phyloP scores from a whole-genome alignment of 1,284 basidiomycete genomes.

The Sporisorium sorghi region DNA sequence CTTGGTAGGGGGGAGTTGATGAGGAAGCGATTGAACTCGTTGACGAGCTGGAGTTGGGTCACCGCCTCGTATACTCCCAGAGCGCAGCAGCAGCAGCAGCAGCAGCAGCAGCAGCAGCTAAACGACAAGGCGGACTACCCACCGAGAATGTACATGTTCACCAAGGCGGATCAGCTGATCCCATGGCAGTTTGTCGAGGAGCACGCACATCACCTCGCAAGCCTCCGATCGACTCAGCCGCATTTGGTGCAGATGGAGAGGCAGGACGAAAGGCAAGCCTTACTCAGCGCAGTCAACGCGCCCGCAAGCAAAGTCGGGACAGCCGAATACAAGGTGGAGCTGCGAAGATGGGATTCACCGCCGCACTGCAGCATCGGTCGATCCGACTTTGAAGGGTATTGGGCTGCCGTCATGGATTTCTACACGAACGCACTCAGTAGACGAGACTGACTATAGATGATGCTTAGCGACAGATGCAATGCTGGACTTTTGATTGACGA shows the following conservation, averaged over 20 bases:
- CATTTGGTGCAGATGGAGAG: conserved; percentile 46
- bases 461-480: background rate
- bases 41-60: conserved; percentile 53
- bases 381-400: conserved; percentile 57
- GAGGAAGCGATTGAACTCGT: conserved; percentile 47
- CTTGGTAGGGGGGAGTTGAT: conserved; percentile 44
- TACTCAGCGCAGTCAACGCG: conserved; percentile 7
- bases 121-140: conserved; percentile 23
- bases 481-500: background rate
- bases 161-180: conserved; percentile 56
- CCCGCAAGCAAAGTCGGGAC: background rate
- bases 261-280: conserved; percentile 10
- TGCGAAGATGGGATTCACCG: conserved; percentile 56
- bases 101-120: background rate
- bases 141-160: conserved; percentile 62
- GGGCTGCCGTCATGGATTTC: conserved; percentile 50
- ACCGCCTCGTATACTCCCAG: conserved; percentile 26
- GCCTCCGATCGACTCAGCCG: conserved; percentile 12
- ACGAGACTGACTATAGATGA: background rate
- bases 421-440: conserved; percentile 31
- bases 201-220: conserved; percentile 49
- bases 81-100: background rate
- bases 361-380: conserved; percentile 59
- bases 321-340: conserved; percentile 35
- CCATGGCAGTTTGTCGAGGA: conserved; percentile 56